A percentile compares a stretch with the other conserved stretches of the same genome.
phyloP scores from a whole-genome alignment of 192 early-diverging fungal species.

The Allomyces javanicus region DNA sequence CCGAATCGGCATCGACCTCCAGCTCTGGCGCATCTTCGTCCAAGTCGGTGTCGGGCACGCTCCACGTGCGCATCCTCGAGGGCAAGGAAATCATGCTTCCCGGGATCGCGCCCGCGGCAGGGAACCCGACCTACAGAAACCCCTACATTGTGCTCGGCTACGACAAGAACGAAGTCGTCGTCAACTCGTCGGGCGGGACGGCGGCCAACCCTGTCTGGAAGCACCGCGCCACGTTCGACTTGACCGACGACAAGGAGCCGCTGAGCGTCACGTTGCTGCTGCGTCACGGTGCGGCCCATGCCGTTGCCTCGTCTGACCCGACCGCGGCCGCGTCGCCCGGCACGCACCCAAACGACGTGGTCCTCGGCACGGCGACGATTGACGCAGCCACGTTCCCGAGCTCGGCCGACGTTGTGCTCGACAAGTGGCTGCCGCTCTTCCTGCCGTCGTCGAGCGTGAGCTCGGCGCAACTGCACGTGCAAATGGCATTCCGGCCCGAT shows the following conservation, averaged over 20 bases:
- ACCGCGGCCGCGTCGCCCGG: background rate
- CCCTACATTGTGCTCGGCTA: slow-evolving; percentile 84
- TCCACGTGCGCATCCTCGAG: background rate
- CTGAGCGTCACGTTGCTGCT: background rate
- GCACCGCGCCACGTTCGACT: slow-evolving; percentile 58
- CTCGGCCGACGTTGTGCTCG: background rate
- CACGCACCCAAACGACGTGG: background rate
- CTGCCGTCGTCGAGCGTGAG: background rate
- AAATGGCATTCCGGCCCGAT: background rate
- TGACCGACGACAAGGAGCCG: background rate
- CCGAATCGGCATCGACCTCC: background rate
- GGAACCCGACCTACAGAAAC: slow-evolving; percentile 9
- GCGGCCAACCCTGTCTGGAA: slow-evolving; percentile 54
- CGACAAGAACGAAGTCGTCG: slow-evolving; percentile 83
- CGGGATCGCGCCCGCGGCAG: background rate
- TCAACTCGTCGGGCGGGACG: slow-evolving; percentile 59
- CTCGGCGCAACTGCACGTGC: background rate
- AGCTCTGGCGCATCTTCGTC: background rate
- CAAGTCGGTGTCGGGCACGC: background rate
- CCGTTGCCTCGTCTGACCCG: background rate
- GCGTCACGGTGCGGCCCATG: background rate
- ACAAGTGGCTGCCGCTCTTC: background rate
- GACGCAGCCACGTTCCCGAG: background rate
- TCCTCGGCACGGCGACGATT: background rate
- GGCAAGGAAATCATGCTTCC: background rate